phyloP scores from a whole-genome alignment of 2,329 filamentous ascomycete genomes.

The Byssochlamys sp. region DNA sequence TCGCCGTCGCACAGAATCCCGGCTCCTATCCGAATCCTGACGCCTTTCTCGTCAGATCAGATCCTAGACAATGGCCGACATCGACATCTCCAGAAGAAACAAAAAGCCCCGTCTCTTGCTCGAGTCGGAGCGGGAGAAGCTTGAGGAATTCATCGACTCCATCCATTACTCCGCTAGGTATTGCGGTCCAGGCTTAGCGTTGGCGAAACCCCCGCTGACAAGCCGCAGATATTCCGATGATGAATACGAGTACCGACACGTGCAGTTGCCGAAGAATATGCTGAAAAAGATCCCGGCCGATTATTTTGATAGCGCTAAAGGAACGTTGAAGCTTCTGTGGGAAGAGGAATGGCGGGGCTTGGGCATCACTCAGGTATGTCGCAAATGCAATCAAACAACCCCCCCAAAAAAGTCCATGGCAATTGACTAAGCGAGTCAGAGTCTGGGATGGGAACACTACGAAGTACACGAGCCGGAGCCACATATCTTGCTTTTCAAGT shows the following conservation, averaged over 20 bases:
- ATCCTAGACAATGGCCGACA: conserved; percentile 38
- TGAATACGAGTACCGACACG: conserved; percentile 92
- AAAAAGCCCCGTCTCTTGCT: conserved; percentile 69
- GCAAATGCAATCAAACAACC: not conserved
- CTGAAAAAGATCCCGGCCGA: conserved; percentile 92
- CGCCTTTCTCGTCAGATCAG: not conserved
- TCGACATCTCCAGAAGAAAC: conserved; percentile 79
- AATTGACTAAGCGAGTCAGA: conserved; percentile 45
- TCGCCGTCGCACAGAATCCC: not conserved
- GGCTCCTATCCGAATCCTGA: not conserved
- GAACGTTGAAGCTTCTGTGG: conserved; percentile 91
- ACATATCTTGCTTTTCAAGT: conserved; percentile 98
- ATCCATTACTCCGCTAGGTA: conserved; percentile 95
- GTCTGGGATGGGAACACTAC: conserved; percentile 97
- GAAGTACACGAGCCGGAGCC: conserved; percentile 98
- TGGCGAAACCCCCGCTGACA: conserved; percentile 9
- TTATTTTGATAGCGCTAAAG: conserved; percentile 79
- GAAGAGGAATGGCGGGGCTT: conserved; percentile 97
- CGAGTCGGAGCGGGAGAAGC: conserved; percentile 67
- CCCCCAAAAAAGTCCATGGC: not conserved
- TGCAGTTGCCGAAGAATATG: conserved; percentile 96
- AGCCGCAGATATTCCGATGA: conserved; percentile 72
- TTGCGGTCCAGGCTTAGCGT: conserved; percentile 16
- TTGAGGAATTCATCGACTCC: conserved; percentile 84
- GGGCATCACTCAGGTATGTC: conserved; percentile 83